Conservation (phyloP, 2,329 filamentous ascomycete species). For the Claviceps fusiformis region DNA sequence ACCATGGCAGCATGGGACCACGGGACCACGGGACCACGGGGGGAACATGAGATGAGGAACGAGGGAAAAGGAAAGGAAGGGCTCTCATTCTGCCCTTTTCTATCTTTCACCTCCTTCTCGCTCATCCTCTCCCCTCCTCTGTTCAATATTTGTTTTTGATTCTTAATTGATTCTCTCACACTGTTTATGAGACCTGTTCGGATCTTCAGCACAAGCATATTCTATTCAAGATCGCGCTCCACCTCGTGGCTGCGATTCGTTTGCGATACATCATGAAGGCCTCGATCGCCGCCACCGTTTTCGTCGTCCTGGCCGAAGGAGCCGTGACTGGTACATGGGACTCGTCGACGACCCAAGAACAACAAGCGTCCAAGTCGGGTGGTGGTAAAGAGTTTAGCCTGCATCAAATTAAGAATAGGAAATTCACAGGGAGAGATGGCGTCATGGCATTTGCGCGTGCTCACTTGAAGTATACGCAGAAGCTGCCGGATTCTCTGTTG, state of each 20-base stretch:
- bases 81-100: too few relatives aligned
- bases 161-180: not conserved
- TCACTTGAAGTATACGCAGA: conserved; percentile 23
- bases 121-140: not conserved
- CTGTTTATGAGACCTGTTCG: not conserved
- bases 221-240: not conserved
- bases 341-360: not conserved
- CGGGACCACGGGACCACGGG: too few relatives aligned
- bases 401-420: conserved; percentile 20
- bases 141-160: not conserved
- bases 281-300: conserved; percentile 1
- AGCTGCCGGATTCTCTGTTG: conserved; percentile 15
- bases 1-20: not conserved
- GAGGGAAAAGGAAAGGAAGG: too few relatives aligned
- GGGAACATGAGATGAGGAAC: not conserved
- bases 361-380: not conserved
- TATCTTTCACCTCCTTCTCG: too few relatives aligned
- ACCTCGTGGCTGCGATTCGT: not conserved
- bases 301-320: conserved; percentile 6
- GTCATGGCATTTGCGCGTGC: conserved; percentile 17
- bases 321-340: not conserved
- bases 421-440: conserved; percentile 20
- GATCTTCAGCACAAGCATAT: not conserved
- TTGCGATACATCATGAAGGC: conserved; percentile 2
- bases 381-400: conserved; percentile 14